Evolutionary conservation across 164 flowering plant genomes (phyloP), one percentile per base, ranked within the genome.

Genomic region (Santalum album): DNA sequence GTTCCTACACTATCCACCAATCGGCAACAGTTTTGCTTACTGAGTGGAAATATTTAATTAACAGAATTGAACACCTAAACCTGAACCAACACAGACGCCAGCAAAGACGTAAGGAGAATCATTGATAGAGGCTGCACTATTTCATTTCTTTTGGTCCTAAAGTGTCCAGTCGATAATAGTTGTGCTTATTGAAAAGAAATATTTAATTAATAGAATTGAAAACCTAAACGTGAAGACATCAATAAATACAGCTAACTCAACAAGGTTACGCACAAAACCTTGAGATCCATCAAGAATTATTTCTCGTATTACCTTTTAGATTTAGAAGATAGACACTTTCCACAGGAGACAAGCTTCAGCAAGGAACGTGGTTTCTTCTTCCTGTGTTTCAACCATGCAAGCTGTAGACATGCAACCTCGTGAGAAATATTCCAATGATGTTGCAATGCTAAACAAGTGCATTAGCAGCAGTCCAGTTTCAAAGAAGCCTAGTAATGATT

Each of bases 311-410:
- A 77, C 78, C 84, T 79, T 32, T 79, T 76, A 26, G 86, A 76
- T 56, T 65, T 79, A 23, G 74, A 25, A 20, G 82, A 65, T 24
- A 82, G 69, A 57, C 92, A 85, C 61, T 61, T 77, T 49, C 84
- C 84, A 62, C 92, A 82, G 1, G 80, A 58, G 6, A 82, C 72
- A 38, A 72, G 73, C 73, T 73, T 80, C 71, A 80, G 61, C 64
- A 85, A 58, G 2, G 80, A 57, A 21, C 62, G 62, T 32, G 86
- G 67, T 52, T 57, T 78, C 53, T 75, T 66, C 1, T 69, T 58
- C 55, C 79, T 60, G 19, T 71, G 54, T 57, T 71, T 80, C 71
- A 76, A 71, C 11, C 80, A 65, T 14, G 83, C 71, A 55, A 75
- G 67, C 90, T 84, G 84, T 78, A 69, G 0, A 59, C 11, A 50